phyloP scores from a whole-genome alignment of 768 basidiomycete species.

The Tephrocybe sp. region DNA sequence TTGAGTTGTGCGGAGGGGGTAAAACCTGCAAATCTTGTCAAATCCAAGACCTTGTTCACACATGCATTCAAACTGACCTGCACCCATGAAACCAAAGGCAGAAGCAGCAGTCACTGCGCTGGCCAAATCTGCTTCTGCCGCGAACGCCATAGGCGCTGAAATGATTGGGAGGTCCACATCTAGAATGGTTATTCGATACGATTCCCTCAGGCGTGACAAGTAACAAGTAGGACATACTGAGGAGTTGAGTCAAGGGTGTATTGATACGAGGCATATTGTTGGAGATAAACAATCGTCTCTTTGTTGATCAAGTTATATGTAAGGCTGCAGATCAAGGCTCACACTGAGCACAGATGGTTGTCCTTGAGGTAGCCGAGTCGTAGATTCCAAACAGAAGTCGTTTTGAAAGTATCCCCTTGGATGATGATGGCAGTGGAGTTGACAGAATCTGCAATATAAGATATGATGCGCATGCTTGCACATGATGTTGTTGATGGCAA shows the following conservation, averaged over 20 bases:
- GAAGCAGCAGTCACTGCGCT: constrained; percentile 50
- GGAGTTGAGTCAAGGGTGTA: constrained; percentile 10
- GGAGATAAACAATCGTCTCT: too few species aligned
- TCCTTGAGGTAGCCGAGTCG: background rate
- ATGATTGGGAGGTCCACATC: constrained; percentile 52
- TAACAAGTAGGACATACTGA: constrained; percentile 2
- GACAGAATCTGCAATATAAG: background rate
- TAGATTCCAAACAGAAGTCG: background rate
- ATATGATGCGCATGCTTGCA: background rate
- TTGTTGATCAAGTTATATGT: background rate
- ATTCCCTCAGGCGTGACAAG: background rate
- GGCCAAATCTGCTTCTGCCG: constrained; percentile 25
- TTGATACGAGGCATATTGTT: constrained; percentile 8
- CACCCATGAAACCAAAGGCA: constrained; percentile 54
- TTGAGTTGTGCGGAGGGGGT: constrained; percentile 29
- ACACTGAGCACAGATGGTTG: background rate
- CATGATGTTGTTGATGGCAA: background rate
- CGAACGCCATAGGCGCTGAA: constrained; percentile 57
- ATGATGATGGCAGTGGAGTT: background rate
- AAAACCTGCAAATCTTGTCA: constrained; percentile 34
- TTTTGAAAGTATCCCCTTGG: background rate
- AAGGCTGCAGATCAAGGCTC: background rate
- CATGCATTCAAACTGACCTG: constrained; percentile 37
- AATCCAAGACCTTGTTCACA: background rate
- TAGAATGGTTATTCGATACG: constrained; percentile 18